These are phyloP conservation scores for Monosporozyma aerobia DNA, from an alignment of 805 yeast genomes.

Conservation along the genomic window DNA sequence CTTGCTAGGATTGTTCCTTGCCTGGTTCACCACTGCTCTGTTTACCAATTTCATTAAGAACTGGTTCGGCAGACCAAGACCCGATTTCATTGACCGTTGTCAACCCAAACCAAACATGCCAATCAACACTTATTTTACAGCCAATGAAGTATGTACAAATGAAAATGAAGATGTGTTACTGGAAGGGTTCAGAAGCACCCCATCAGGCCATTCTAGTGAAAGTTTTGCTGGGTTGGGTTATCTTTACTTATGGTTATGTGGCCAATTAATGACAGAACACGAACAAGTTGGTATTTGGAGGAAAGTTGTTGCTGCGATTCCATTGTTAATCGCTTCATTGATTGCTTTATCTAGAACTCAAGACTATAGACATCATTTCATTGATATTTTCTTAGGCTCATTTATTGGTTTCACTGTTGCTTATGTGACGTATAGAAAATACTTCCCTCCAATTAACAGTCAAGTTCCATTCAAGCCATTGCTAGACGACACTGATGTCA, in stretches of 20 bases:
- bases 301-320: slow-evolving; percentile 41
- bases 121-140: slow-evolving; percentile 42
- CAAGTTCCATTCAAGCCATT: slow-evolving; percentile 33
- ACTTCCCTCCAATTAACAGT: slow-evolving; percentile 32
- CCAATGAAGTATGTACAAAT: slow-evolving; percentile 60
- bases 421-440: slow-evolving; percentile 32
- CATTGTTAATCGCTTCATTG: slow-evolving; percentile 57
- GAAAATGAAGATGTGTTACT: slow-evolving; percentile 34
- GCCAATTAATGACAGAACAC: slow-evolving; percentile 48
- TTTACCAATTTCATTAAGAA: slow-evolving; percentile 69
- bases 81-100: slow-evolving; percentile 86
- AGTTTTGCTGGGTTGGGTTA: slow-evolving; percentile 63
- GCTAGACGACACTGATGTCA: slow-evolving; percentile 34
- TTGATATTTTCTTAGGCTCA: slow-evolving; percentile 73
- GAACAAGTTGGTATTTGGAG: slow-evolving; percentile 56
- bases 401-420: slow-evolving; percentile 56
- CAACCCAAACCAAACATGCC: slow-evolving; percentile 56
- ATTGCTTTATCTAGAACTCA: slow-evolving; percentile 82
- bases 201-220: slow-evolving; percentile 71
- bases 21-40: slow-evolving; percentile 50
- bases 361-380: slow-evolving; percentile 89
- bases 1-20: slow-evolving; percentile 52
- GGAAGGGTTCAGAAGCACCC: slow-evolving; percentile 77
- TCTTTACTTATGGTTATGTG: slow-evolving; percentile 54
- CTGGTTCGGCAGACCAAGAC: slow-evolving; percentile 84